Percentiles rank a stretch among this genome's conserved stretches.
These are phyloP conservation scores for Fusarium pilosicola DNA, from an alignment of 2,329 filamentous ascomycete species.

Conservation along the genomic window DNA sequence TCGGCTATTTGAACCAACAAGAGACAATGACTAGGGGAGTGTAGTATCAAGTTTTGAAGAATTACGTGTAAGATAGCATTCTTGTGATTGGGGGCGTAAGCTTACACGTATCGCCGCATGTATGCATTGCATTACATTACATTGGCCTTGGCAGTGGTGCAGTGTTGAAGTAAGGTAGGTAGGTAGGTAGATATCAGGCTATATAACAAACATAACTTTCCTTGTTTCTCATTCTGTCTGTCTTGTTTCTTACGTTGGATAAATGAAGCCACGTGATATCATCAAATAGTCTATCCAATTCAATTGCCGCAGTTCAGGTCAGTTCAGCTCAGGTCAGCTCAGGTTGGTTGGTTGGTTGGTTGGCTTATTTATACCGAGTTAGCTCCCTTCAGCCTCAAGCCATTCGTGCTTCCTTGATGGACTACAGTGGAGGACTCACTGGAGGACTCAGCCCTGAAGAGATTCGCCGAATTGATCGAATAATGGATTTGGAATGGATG, in stretches of 20 bases:
- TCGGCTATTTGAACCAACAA: neutral
- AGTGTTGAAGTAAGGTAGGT: neutral
- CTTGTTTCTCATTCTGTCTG: neutral
- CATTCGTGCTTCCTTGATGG: neutral
- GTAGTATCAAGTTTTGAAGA: neutral
- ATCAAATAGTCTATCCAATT: neutral
- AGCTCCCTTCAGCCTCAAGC: neutral
- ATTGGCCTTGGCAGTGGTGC: neutral
- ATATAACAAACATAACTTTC: neutral
- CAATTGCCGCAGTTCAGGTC: neutral
- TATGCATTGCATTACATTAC: no score
- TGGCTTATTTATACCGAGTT: neutral
- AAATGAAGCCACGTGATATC: constrained; percentile 12
- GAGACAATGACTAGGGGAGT: neutral
- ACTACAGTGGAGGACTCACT: neutral
- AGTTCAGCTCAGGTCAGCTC: neutral
- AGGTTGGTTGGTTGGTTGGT: neutral
- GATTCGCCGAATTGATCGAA: constrained; percentile 4
- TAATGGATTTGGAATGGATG: constrained; percentile 22
- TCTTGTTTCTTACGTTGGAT: constrained; percentile 6
- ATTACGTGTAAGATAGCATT: neutral
- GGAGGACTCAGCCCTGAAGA: constrained; percentile 14
- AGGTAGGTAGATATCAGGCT: neutral
- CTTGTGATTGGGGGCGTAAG: neutral
- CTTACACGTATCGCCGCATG: neutral